Base-by-base conservation (phyloP, 1,284 basidiomycete genomes). In the Pterulicium gracile region DNA sequence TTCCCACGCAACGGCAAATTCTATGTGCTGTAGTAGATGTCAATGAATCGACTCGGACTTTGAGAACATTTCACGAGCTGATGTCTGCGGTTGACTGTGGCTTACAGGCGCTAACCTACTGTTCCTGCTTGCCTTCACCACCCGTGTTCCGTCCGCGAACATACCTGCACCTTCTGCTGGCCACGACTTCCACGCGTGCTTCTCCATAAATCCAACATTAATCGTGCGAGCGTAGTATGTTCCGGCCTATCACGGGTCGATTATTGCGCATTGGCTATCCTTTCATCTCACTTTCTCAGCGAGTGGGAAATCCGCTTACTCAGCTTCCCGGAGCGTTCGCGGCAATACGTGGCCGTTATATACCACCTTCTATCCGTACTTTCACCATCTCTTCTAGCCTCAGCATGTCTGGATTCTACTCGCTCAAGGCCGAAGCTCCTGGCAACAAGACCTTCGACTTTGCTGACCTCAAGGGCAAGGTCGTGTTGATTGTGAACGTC, bases 401-500 rank as follows among this genome's bases (percentile, higher is more conserved):
- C 36, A 50, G 50, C 44, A 63, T 64, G 58, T 58, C 66, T 20
- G 52, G 60, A 2, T 86, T 86, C 61, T 75, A 86, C 59, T 69
- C 71, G 35, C 68, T 86, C 55, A 80, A 79, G 54, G 74, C 80
- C 21, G 72, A 76, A 36, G 63, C 72, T 19, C 79, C 81, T 1
- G 65, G 65, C 32, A 71, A 67, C 27, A 66, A 77, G 54, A 57
- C 61, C 12, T 81, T 70, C 49, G 69, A 79, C 51, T 87, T 88
- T 55, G 68, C 73, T 3, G 66, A 84, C 48, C 61, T 88, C 52
- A 80, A 78, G 59, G 85, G 82, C 39, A 88, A 87, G 61, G 77
- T 82, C 17, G 81, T 86, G 34, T 67, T 88, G 42, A 68, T 88
- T 48, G 84, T 87, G 48, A 88, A 88, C 56, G 72, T 75, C 44